A percentile compares a stretch with the other conserved stretches of the same genome.
These are phyloP conservation scores for Chondrus crispus DNA, from an alignment of 23 red algal species.

Conservation along the genomic window DNA sequence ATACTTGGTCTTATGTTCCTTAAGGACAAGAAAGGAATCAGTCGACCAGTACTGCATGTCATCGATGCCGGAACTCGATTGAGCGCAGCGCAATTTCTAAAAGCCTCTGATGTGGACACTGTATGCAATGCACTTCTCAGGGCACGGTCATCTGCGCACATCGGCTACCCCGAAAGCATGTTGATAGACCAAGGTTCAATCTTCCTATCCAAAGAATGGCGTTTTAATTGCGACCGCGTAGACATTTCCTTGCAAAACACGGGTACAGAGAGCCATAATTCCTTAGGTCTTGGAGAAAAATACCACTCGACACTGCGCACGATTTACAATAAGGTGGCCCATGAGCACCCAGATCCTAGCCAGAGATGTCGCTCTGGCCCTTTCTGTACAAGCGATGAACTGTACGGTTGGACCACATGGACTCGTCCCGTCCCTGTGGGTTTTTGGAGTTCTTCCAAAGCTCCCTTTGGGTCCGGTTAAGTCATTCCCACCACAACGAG, in stretches of 20 bases:
- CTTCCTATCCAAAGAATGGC: neutral
- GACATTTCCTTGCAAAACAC: neutral
- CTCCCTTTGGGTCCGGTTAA: too few relatives aligned
- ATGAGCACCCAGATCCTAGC: neutral
- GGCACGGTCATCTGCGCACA: neutral
- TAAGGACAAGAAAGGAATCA: neutral
- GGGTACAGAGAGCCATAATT: neutral
- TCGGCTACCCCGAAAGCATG: neutral
- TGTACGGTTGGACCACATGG: neutral
- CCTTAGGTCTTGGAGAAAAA: neutral
- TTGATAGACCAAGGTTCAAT: neutral
- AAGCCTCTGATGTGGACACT: neutral
- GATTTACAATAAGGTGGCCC: neutral
- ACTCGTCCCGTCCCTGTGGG: neutral
- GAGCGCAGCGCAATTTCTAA: neutral
- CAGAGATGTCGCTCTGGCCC: neutral
- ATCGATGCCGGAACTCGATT: neutral
- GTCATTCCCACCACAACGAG: neutral
- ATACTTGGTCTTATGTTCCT: neutral
- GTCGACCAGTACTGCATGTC: neutral
- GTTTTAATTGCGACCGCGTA: neutral
- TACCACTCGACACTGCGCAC: neutral
- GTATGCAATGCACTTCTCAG: constrained; percentile 7
- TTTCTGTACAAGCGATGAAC: neutral
- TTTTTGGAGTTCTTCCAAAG: neutral